Evolutionary conservation across 1,284 basidiomycete genomes (phyloP).

Genomic region (Vanrija pseudolonga): DNA sequence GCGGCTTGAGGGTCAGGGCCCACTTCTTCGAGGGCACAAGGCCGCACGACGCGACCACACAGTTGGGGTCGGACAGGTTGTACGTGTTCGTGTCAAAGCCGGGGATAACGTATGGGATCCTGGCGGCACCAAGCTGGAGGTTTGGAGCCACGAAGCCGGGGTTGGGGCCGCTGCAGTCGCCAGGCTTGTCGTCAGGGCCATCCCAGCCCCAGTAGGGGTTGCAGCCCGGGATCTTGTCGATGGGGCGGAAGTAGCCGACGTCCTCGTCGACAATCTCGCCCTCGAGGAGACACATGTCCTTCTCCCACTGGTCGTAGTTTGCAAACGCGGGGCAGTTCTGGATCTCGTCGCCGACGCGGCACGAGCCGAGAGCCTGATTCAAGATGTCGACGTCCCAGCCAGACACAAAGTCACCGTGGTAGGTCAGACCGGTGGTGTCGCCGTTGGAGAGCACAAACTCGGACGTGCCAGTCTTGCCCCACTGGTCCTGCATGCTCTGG

Average conservation of each 20-base stretch:
- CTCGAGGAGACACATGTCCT: not conserved
- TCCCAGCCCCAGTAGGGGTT: slow-evolving; percentile 12
- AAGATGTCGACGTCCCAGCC: slow-evolving; percentile 10
- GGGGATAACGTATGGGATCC: too few species aligned
- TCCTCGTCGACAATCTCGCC: slow-evolving; percentile 1
- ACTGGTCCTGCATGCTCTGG: not conserved
- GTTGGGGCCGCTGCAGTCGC: too few species aligned
- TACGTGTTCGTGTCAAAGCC: too few species aligned
- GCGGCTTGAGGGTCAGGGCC: too few species aligned
- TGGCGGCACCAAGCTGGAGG: too few species aligned
- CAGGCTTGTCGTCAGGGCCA: slow-evolving; percentile 6
- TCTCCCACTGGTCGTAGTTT: too few species aligned
- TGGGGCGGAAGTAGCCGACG: slow-evolving; percentile 2
- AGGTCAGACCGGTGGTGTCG: slow-evolving; percentile 28
- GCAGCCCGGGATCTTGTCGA: slow-evolving; percentile 12
- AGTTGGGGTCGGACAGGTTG: too few species aligned
- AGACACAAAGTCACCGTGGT: slow-evolving; percentile 36
- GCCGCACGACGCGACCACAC: too few species aligned
- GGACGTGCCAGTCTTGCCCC: slow-evolving; percentile 18
- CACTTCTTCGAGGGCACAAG: too few species aligned
- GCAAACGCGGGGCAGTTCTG: not conserved
- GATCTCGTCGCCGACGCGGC: not conserved
- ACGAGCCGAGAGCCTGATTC: slow-evolving; percentile 14
- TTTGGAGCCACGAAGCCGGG: too few species aligned
- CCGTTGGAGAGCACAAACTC: slow-evolving; percentile 34